Evolutionary conservation across 768 basidiomycete species (phyloP), one percentile per base, ranked within the genome.

Genomic region (Rhodotorula diobovata): DNA sequence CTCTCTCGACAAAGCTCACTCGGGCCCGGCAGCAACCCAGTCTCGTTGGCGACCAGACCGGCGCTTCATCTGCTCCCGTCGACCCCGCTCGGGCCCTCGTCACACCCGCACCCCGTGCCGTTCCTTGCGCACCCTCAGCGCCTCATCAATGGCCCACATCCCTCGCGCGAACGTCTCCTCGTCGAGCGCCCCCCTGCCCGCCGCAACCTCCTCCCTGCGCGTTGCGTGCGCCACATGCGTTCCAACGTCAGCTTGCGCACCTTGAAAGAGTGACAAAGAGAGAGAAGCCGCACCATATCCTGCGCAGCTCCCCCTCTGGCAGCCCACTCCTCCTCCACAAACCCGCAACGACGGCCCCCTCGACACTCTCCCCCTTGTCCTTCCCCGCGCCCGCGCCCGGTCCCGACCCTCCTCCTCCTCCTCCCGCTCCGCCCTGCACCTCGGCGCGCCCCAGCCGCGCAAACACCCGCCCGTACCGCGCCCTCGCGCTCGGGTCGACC

Each of bases 101-200:
- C 55, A n/a, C 58, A 65, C 37, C 28, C 20, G 41, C 28, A 12
- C 25, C 16, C 61, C 14, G 4, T 2, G 8, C 14, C 35, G 50
- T 5, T 43, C 41, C 11, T 18, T 7, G 14, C 37, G 41, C 32
- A n/a, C 20, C 18, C 70, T 45, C 34, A 71, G 35, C 43, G 62
- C 63, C 20, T 71, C 70, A 50, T 71, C 70, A 21, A 71, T 63
- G 34, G 28, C 7, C 70, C 66, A 67, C 66, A 67, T 59, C 3
- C 70, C 66, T 3, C n/a, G 16, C 1, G 39, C 50, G 53, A 67
- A 71, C 32, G 18, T 15, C n/a, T 53, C 51, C n/a, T 15, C 28
- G 8, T 14, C 16, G 28, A 53, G 14, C 14, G 28, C n/a, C n/a
- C 12, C 28, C 28, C 16, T 15, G 4, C 14, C 28, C 15, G n/a